These are phyloP conservation scores for Bipolaris oryzae DNA, from an alignment of 2,329 filamentous ascomycete species.

Conservation along the genomic window DNA sequence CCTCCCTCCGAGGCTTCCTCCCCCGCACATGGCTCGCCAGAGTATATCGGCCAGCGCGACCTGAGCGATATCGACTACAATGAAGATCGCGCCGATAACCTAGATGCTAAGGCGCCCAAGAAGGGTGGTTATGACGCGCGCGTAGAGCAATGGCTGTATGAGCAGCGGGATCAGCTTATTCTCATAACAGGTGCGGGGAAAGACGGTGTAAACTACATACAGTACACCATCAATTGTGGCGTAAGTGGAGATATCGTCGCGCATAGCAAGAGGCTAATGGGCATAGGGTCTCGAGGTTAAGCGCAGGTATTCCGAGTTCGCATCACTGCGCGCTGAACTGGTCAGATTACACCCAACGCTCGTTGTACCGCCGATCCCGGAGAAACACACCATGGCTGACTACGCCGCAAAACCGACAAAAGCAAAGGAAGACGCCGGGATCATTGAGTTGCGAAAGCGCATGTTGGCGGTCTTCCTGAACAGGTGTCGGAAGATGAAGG, in stretches of 20 bases:
- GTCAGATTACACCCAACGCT: conserved; percentile 92
- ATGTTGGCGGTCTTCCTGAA: conserved; percentile 98
- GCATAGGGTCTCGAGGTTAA: conserved; percentile 89
- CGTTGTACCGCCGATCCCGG: conserved; percentile 94
- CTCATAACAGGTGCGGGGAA: conserved; percentile 95
- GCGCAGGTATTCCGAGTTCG: conserved; percentile 94
- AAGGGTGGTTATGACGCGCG: conserved; percentile 92
- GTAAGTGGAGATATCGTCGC: conserved; percentile 58
- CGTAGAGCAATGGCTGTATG: conserved; percentile 96
- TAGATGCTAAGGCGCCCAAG: conserved; percentile 60
- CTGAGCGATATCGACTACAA: conserved; percentile 66
- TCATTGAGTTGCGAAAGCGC: conserved; percentile 94
- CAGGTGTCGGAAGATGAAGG: conserved; percentile 88
- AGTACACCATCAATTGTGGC: conserved; percentile 94
- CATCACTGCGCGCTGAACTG: conserved; percentile 84
- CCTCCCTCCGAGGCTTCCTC: conserved; percentile 75
- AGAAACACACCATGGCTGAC: conserved; percentile 98
- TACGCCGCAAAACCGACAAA: conserved; percentile 98
- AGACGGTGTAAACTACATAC: conserved; percentile 90
- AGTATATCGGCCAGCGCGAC: conserved; percentile 61
- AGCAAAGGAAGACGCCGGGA: conserved; percentile 95
- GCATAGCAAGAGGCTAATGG: conserved; percentile 20
- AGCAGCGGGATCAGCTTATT: conserved; percentile 88
- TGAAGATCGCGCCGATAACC: conserved; percentile 55
- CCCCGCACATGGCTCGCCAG: conserved; percentile 69